Base-by-base conservation (phyloP, 2,329 filamentous ascomycete genomes). In the Aureobasidium pullulans region DNA sequence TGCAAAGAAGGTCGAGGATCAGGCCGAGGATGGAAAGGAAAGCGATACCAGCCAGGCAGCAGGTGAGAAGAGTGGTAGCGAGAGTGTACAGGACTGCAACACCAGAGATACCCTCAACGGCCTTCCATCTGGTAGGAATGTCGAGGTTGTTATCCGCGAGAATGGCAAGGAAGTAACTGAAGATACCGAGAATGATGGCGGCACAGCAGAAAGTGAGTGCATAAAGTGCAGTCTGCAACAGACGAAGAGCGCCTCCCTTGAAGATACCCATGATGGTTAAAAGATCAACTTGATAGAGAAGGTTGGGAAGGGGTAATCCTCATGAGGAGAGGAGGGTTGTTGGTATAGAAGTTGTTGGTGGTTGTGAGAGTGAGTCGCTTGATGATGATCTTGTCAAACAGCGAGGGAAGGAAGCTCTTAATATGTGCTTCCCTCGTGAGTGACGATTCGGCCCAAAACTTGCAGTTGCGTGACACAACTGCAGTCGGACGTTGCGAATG, bases 111-210 rank as follows among this genome's bases (percentile, higher is more conserved):
- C 89, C 90, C 68, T 72, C 71, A 32, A 73, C 68, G 5, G 72
- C 72, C 59, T 86, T 85, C 61, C 87, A 76, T 76, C 82, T 86
- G 65, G 73, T 83, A 16, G 81, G 77, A 64, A 92, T 91, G 60
- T 68, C 60, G 13, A 86, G 72, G 65, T 84, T 67, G 73, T 90
- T 84, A 67, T 86, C 83, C 62, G 81, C 72, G 13, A 92, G 82
- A 8, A 87, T 81, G 8, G 87, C 84, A 52, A 96, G 83, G 79
- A 91, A 95, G 79, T 95, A 96, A 52, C 85, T 86, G 79, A 87
- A 92, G 68, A 72, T 68, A 53, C 69, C 71, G 62, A 96, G 82
- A 62, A 93, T 82, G 65, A 96, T 80, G 61, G 81, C 84, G 8
- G 87, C 80, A 71, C 84, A 89, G 70, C 83, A 79, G 73, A 96